Evolutionary conservation across 1,284 basidiomycete genomes (phyloP).

Genomic region (Moesziomyces sp.): DNA sequence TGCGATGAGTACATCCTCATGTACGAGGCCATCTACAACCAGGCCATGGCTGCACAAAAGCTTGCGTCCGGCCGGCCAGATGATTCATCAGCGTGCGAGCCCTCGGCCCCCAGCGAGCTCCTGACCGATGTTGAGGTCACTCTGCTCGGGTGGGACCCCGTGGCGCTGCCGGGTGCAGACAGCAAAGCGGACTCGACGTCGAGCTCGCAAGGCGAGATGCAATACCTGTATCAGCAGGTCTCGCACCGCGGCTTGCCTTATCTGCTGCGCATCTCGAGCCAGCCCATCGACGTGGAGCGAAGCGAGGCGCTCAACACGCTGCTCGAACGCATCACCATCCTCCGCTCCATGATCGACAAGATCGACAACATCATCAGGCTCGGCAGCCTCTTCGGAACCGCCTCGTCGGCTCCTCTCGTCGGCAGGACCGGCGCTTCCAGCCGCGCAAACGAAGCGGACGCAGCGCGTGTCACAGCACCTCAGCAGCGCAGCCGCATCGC

Average conservation of each 20-base stretch:
- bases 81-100: not conserved
- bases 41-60: conserved; percentile 18
- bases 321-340: conserved; percentile 21
- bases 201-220: not conserved
- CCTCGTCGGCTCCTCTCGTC: not conserved
- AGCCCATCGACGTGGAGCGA: conserved; percentile 20
- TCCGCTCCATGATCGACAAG: conserved; percentile 28
- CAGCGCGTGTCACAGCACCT: conserved; percentile 5
- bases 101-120: conserved; percentile 14
- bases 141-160: conserved; percentile 36
- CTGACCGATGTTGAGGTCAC: conserved; percentile 26
- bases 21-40: conserved; percentile 35
- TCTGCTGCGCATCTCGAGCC: conserved; percentile 31
- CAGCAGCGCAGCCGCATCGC: conserved; percentile 7
- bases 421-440: not conserved
- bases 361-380: conserved; percentile 36
- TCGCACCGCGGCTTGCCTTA: conserved; percentile 45
- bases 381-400: conserved; percentile 11
- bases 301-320: conserved; percentile 32
- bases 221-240: conserved; percentile 40
- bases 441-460: not conserved
- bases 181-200: not conserved
- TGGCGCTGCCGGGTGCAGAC: conserved; percentile 6
- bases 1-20: conserved; percentile 36
- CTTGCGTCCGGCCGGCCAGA: not conserved